phyloP scores from a whole-genome alignment of 768 basidiomycete genomes.

The Naganishia kalamii region DNA sequence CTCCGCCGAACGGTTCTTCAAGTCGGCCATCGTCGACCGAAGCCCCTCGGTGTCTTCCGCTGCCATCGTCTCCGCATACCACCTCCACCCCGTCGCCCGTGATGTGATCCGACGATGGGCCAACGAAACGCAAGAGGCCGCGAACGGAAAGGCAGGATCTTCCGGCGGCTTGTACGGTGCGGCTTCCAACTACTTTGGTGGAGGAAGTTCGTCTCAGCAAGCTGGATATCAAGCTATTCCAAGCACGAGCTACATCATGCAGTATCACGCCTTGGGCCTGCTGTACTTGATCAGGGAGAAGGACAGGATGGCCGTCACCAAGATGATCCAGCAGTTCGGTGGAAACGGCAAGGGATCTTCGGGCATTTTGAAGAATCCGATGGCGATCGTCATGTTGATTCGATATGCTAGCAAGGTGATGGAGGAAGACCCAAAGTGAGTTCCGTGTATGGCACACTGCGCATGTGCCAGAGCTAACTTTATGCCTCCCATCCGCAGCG shows the following conservation, averaged over 20 bases:
- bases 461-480: background rate
- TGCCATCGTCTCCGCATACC: slow-evolving; percentile 92
- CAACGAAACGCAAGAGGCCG: slow-evolving; percentile 96
- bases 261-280: slow-evolving; percentile 92
- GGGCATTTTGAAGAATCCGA: slow-evolving; percentile 82
- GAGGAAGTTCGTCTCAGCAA: slow-evolving; percentile 51
- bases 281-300: slow-evolving; percentile 92
- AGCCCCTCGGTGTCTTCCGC: slow-evolving; percentile 93
- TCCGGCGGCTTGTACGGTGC: slow-evolving; percentile 54
- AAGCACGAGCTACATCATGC: slow-evolving; percentile 85
- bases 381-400: slow-evolving; percentile 98
- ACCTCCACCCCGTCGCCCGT: slow-evolving; percentile 85
- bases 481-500: slow-evolving; percentile 50
- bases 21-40: slow-evolving; percentile 95
- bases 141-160: slow-evolving; percentile 71
- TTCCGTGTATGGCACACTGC: slow-evolving; percentile 18
- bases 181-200: slow-evolving; percentile 34
- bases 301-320: slow-evolving; percentile 97
- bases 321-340: slow-evolving; percentile 92
- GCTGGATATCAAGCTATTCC: slow-evolving; percentile 66
- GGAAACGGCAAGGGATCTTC: slow-evolving; percentile 58
- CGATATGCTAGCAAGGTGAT: slow-evolving; percentile 97
- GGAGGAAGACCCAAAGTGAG: slow-evolving; percentile 97
- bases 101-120: slow-evolving; percentile 98
- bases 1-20: slow-evolving; percentile 98